Conservation (phyloP, 139 green algal genomes). For the Chlamydomonas eustigma region DNA sequence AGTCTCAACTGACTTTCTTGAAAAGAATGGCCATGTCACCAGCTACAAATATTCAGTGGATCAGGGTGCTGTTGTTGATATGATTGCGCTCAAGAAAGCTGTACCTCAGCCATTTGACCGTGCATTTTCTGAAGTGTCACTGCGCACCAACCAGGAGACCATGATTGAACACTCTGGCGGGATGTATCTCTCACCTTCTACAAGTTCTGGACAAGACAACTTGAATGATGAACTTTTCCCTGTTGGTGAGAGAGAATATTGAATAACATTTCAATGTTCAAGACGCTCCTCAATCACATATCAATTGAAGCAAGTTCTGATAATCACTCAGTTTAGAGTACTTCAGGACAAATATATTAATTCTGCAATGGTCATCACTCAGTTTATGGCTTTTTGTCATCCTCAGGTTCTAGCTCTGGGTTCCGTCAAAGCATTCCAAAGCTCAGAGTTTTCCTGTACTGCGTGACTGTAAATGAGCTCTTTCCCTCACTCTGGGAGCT, state of each 20-base stretch:
- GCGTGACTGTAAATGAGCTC: conserved; percentile 5
- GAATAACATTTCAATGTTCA: neutral
- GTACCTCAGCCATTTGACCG: neutral
- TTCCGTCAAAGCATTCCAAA: neutral
- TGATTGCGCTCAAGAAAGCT: neutral
- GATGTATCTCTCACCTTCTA: too few relatives aligned
- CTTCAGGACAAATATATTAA: neutral
- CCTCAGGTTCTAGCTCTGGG: neutral
- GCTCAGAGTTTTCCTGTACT: conserved; percentile 13
- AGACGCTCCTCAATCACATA: too few relatives aligned
- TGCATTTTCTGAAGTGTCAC: too few relatives aligned
- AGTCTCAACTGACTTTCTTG: too few relatives aligned
- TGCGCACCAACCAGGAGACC: too few relatives aligned
- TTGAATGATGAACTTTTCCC: neutral
- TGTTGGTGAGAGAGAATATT: neutral
- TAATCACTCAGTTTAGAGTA: neutral
- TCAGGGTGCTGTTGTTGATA: neutral
- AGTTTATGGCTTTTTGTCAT: neutral
- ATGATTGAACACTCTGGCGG: too few relatives aligned
- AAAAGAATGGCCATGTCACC: too few relatives aligned
- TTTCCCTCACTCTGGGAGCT: conserved; percentile 16
- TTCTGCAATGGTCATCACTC: neutral
- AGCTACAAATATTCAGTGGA: neutral
- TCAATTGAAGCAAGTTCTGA: too few relatives aligned
- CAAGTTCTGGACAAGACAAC: too few relatives aligned